Evolutionary conservation across 1,139 yeast species (phyloP), one percentile per base, ranked within the genome.

Genomic region (Yamadazyma dendronema): DNA sequence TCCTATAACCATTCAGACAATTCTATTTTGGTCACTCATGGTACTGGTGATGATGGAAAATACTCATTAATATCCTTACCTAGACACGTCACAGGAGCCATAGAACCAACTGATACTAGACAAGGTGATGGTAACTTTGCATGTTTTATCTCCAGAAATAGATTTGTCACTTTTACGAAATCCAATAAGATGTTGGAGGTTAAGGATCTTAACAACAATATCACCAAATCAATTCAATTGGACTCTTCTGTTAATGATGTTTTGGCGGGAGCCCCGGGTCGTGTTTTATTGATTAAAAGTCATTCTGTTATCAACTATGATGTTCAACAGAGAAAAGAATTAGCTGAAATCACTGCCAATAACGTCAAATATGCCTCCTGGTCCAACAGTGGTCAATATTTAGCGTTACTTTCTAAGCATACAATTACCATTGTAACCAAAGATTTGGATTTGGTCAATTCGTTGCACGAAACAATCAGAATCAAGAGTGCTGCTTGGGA

Each of bases 401-500:
- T 90, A 49, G 98, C 98, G 2, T 71, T 94, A 41, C 74, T 90
- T 59, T 82, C 96, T 19, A 94, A 92, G 59, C 99, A 94, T 64
- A 85, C 95, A 21, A 86, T 94, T 50, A 85, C 96, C 8, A 81
- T 92, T 53, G 95, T 88, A 23, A 84, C 80, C 53, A 84, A 79
- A 59, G 82, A 81, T 48, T 74, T 92, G 53, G 89, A 88, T 57
- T 67, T 82, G 46, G 73, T 89, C 30, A 83, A 92, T 37, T 82
- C 95, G 4, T 76, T 90, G 78, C 97, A 90, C 59, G 99, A 94
- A 67, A 92, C 98, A 4, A 92, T 94, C 50, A 77, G 98, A 62
- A 88, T 94, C 55, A 94, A 94, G 71, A 84, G 95, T 67, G 97
- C 97, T 34, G 89, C 96, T 10, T 94, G 97, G 97, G 98, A 92